Conservation (phyloP, 2,329 filamentous ascomycete species). For the Colletotrichum caudatum region DNA sequence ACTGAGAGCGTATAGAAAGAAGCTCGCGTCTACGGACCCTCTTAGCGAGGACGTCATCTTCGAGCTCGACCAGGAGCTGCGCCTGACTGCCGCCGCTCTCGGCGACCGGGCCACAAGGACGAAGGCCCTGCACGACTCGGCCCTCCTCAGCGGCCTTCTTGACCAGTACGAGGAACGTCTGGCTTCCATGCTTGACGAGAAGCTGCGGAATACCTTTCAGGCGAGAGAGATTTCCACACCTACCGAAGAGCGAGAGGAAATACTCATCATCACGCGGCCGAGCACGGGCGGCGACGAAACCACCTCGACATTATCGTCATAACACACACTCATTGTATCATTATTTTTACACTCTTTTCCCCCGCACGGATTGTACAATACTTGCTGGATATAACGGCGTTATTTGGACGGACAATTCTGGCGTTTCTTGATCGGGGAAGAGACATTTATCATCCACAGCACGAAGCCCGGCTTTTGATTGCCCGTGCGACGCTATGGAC, state of each 20-base stretch:
- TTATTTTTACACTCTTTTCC: constrained; percentile 2
- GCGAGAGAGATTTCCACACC: constrained; percentile 47
- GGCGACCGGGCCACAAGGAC: constrained; percentile 67
- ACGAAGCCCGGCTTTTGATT: constrained; percentile 3
- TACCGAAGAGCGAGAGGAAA: constrained; percentile 51
- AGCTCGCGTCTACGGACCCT: constrained; percentile 67
- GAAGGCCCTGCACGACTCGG: constrained; percentile 67
- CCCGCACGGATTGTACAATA: constrained; percentile 29
- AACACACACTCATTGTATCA: constrained; percentile 41
- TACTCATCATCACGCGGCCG: constrained; percentile 44
- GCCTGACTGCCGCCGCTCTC: constrained; percentile 71
- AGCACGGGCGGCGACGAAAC: constrained; percentile 25
- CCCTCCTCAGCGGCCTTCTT: constrained; percentile 70
- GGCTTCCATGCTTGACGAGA: constrained; percentile 78
- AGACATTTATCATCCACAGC: constrained; percentile 4
- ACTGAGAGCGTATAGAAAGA: constrained; percentile 72
- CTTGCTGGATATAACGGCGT: constrained; percentile 26
- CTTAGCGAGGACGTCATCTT: constrained; percentile 69
- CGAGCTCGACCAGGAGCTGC: constrained; percentile 74
- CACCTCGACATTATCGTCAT: constrained; percentile 43
- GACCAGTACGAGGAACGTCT: constrained; percentile 82
- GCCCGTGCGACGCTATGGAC: neutral
- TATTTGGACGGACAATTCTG: constrained; percentile 16
- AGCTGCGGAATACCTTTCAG: constrained; percentile 65
- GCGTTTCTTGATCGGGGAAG: constrained; percentile 26